Base-by-base conservation (phyloP, 345 rosid species). In the Eucalyptus caleyi region DNA sequence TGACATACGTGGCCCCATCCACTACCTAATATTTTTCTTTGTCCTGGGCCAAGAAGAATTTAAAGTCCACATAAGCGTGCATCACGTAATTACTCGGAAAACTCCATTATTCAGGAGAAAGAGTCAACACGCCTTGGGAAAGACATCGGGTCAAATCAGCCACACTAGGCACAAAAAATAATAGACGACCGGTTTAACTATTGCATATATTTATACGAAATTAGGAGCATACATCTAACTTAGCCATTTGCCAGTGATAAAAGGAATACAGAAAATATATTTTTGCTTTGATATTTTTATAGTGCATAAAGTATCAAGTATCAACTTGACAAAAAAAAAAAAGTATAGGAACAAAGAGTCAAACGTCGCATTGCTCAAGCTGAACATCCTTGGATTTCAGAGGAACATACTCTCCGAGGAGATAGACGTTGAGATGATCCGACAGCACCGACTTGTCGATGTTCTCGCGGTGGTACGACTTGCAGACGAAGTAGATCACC, bases 401-500 rank as follows among this genome's bases (percentile, higher is more conserved):
- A 34, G 94, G 94, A 88, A 92, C 93, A 87, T 94, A 93, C 42
- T 93, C 97, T 59, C 93, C 95, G 34, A 92, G 53, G 34, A 92
- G 53, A 65, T 94, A 95, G 59, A 91, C 95, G 86, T 94, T 94
- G 59, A 94, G 95, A 51, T 94, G 95, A 89, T 93, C 94, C 6
- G 96, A 92, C 24, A 94, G 89, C 5, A 93, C 92, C 30, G 96
- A 94, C 86, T 94, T 94, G 82, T 94, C 95, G 30, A 90, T 90
- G 89, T 87, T 87, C 91, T 90, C 87, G 26, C 87, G 94, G 93
- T 94, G 96, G 82, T 93, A 93, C 2, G 96, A 94, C 89, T 94
- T 95, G 93, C 97, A 95, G 11, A 95, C 94, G 16, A 94, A 93
- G 91, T 95, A 95, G 50, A 93, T 80, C 12, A 95, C 92, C 5